These are phyloP conservation scores for Calycina herbarum DNA, from an alignment of 2,329 filamentous ascomycete genomes.

Conservation along the genomic window DNA sequence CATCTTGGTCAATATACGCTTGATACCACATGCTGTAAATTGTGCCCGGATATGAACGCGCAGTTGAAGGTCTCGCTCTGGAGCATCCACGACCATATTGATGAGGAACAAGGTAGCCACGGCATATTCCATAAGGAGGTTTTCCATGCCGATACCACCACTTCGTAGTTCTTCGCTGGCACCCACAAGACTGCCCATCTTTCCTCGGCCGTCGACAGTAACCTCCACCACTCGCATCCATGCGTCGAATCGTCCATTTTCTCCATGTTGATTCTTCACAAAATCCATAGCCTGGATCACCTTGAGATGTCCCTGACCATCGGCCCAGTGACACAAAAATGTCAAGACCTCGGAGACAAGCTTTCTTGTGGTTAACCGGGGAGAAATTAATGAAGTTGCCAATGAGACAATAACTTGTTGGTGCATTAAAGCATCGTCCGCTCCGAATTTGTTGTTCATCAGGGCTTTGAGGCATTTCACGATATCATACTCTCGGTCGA, in stretches of 20 bases:
- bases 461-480: constrained; percentile 95
- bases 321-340: constrained; percentile 92
- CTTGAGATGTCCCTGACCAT: constrained; percentile 85
- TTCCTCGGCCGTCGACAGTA: constrained; percentile 92
- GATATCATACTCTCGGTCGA: constrained; percentile 86
- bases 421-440: constrained; percentile 89
- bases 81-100: constrained; percentile 94
- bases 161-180: constrained; percentile 95
- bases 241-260: constrained; percentile 93
- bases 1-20: constrained; percentile 94
- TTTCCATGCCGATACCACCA: constrained; percentile 97
- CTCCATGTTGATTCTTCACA: constrained; percentile 82
- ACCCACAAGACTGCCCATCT: constrained; percentile 97
- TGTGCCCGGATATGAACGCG: constrained; percentile 93
- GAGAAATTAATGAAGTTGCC: constrained; percentile 82
- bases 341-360: constrained; percentile 95
- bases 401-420: constrained; percentile 88
- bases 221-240: constrained; percentile 99
- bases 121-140: constrained; percentile 97
- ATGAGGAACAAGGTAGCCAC: constrained; percentile 91
- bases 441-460: constrained; percentile 99
- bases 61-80: constrained; percentile 83
- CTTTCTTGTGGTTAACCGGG: constrained; percentile 87
- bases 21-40: constrained; percentile 94
- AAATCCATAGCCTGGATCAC: constrained; percentile 92